Base-by-base conservation (phyloP, 345 rosid species). In the Angophora floribunda region DNA sequence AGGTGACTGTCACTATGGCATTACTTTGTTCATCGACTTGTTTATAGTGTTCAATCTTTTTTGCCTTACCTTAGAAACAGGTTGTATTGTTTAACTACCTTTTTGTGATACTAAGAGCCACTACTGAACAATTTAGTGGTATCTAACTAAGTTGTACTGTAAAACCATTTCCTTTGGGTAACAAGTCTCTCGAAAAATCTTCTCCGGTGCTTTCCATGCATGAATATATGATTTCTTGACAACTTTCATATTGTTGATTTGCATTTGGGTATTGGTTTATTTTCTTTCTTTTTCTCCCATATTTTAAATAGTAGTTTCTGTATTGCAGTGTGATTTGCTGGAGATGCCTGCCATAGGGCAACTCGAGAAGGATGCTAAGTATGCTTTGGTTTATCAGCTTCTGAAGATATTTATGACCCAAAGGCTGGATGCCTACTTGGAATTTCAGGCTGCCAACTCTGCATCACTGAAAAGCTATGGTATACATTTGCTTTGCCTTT, bases 281-380 rank as follows among this genome's bases (percentile, higher is more conserved):
- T 84, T 45, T n/a, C 13, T n/a, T 28, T 50, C 44, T 36, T 75
- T 75, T 36, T 36, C 49, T 41, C 7, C 49, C 28, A 41, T 16
- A 45, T 32, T 57, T n/a, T 6, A 49, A 24, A 61, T 47, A n/a
- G 55, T 87, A n/a, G 55, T 86, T 65, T 30, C 87, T 52, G 28
- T 61, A 50, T 87, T 95, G 93, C 96, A 98, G 99, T 98, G 98
- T 90, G 98, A 97, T 91, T 91, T 98, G 85, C 91, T 98, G 92
- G 99, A 95, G 89, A 93, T 97, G 96, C 98, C 96, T 86, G 99
- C 99, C 9, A 91, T 98, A 30, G 92, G 90, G 80, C 99, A 97
- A 90, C 89, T 98, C 90, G 99, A 98, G 94, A 94, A 94, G 88
- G 99, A 95, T 91, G 93, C 93, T 32, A 95, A 94, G 88, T 89